Evolutionary conservation across 768 basidiomycete species (phyloP).

Genomic region (Clitopilus hobsonii): DNA sequence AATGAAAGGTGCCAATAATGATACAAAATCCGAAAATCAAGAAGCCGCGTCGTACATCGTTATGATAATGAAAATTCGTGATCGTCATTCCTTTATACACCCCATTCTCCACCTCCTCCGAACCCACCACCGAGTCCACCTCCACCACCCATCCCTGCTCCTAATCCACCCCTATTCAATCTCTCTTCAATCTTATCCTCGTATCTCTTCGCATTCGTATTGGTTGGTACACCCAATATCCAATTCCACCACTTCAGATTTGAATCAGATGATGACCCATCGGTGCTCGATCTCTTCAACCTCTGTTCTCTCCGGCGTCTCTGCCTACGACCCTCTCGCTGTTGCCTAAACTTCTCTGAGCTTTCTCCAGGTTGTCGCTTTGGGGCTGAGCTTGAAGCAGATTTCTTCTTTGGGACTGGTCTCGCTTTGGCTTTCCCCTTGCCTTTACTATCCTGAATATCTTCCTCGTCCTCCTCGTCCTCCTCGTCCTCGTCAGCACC

Average conservation of each 20-base stretch:
- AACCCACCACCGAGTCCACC: conserved; percentile 27
- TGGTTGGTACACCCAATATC: conserved; percentile 16
- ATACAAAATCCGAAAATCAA: too few species aligned
- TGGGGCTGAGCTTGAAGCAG: neutral
- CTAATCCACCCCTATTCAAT: conserved; percentile 39
- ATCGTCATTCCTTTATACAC: neutral
- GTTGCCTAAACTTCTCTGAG: conserved; percentile 17
- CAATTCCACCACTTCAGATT: conserved; percentile 24
- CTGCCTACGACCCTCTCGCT: conserved; percentile 19
- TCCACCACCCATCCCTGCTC: conserved; percentile 6
- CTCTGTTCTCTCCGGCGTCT: conserved; percentile 24
- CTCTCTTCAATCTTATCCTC: conserved; percentile 52
- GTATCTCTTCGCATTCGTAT: conserved; percentile 17
- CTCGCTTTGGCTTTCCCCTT: conserved; percentile 16
- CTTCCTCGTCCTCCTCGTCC: neutral
- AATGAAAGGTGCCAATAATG: too few species aligned
- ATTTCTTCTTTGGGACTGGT: too few species aligned
- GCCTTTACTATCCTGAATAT: conserved; percentile 19
- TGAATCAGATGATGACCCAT: conserved; percentile 8
- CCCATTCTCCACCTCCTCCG: conserved; percentile 31
- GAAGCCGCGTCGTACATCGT: too few species aligned
- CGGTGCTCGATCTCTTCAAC: conserved; percentile 9
- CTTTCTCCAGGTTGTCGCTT: conserved; percentile 23
- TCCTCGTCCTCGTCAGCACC: neutral
- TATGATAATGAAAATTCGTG: too few species aligned